Base-by-base conservation (phyloP, 2,329 filamentous ascomycete species). In the Chrysoporthe cubensis region DNA sequence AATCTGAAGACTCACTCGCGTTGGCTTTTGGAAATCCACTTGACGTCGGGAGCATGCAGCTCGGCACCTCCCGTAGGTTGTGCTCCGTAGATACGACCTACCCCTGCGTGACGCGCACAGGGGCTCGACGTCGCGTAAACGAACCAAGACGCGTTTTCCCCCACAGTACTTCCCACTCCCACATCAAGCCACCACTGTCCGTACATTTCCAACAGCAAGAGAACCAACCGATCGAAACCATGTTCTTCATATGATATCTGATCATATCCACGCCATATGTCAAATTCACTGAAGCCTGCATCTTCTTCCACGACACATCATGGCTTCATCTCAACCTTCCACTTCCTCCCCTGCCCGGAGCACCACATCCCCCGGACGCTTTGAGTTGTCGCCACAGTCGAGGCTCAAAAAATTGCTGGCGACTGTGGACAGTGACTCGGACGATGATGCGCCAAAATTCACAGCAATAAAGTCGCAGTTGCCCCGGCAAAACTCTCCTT, bases 371-470 rank as follows among this genome's bases (percentile, higher is more conserved):
- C 78, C 78, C 52, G 79, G 83, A 58, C 78, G 81, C 66, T 81
- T 79, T 56, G 80, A 84, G 62, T 74, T 85, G 64, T 83, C 86
- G 13, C 87, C 86, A 6, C 80, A 78, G 52, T 84, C 87, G 26
- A 89, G 88, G 71, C 80, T 89, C 62, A 81, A 78, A 71, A 85
- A 85, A 26, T 76, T 88, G 63, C 74, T 88, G 37, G 86, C 82
- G 40, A 77, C 80, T 0, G 76, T 87, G 13, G 82, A 85, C 54
- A 81, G 77, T 68, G 83, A 82, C 69, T 85, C 84, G 13, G 85
- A 85, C 11, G 82, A 84, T n/a, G 76, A 78, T 14, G 32, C 66
- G 13, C 70, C 57, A 56, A 72, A 66, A 66, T 37, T 18, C 18
- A 66, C 60, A 66, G 44, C 42, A 26, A 65, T 37, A 48, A 69